Evolutionary conservation across 2,329 filamentous ascomycete species (phyloP), one percentile per base, ranked within the genome.

Genomic region (Sarocladium brachiariae): DNA sequence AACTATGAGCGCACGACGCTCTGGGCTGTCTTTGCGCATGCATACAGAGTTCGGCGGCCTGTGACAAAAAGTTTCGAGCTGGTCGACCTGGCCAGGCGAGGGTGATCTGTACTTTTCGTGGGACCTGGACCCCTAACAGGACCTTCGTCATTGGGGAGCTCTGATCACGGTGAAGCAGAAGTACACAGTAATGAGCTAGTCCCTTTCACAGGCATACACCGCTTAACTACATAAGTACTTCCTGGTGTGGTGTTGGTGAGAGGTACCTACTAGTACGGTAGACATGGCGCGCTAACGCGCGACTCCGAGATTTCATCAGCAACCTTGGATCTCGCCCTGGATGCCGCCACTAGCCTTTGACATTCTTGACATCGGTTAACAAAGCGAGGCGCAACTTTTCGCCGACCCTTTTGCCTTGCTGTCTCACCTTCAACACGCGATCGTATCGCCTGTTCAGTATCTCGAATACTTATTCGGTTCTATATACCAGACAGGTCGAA

Each of bases 71-170:
- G 23, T 8, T 43, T 43, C 21, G 21, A 43, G 21, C n/a, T n/a
- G n/a, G n/a, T 19, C 16, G 39, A 19, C 39, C 23, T 27, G 37
- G 11, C n/a, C 21, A 19, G 11, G 43, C n/a, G 39, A 19, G 11
- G 43, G n/a, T 47, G 43, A 47, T 47, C 43, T 47, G 43, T 47
- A 47, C 43, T 47, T 47, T 43, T 47, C 33, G 43, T 47, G 25
- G n/a, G 16, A 30, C 43, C 33, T 33, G 43, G 43, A 47, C 43
- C 43, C 43, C 43, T 47, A 47, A 47, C 43, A 33, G 16, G 14
- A 47, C 25, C 43, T 47, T 16, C 43, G 43, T 47, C 43, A 47
- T 47, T 7, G 25, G 19, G 16, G 43, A 43, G 43, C 43, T 47
- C 43, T 6, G 4, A n/a, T 25, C 21, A n/a, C n/a, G n/a, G n/a